A percentile compares a stretch with the other conserved stretches of the same genome.
Conservation (phyloP, 805 yeast genomes). For the Ogataea haglerorum region DNA sequence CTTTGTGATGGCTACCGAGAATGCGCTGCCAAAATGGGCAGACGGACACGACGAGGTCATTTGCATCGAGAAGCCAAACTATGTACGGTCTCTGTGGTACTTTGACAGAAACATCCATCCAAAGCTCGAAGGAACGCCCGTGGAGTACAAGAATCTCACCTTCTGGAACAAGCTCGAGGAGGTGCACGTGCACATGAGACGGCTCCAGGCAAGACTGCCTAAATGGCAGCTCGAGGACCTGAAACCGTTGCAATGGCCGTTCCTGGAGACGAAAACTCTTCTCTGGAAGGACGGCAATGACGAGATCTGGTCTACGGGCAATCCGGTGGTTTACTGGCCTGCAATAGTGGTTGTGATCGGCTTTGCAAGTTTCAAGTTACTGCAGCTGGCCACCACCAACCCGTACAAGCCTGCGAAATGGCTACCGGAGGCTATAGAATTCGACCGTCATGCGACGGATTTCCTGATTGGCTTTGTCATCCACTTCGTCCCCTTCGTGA, state of each 20-base stretch:
- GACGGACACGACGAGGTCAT: slow-evolving; percentile 82
- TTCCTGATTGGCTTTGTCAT: slow-evolving; percentile 54
- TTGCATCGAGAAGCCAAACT: slow-evolving; percentile 73
- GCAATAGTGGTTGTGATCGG: slow-evolving; percentile 35
- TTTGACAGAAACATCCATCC: slow-evolving; percentile 67
- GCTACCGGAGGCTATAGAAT: slow-evolving; percentile 10
- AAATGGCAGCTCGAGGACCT: slow-evolving; percentile 49
- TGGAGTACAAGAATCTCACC: slow-evolving; percentile 32
- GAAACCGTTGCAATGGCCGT: slow-evolving; percentile 64
- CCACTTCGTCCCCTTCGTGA: slow-evolving; percentile 55
- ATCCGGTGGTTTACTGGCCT: slow-evolving; percentile 53
- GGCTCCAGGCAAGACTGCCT: slow-evolving; percentile 43
- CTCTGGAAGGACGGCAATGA: slow-evolving; percentile 46
- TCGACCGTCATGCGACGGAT: slow-evolving; percentile 31
- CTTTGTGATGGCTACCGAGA: slow-evolving; percentile 66
- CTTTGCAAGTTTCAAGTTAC: slow-evolving; percentile 13
- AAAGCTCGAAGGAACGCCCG: slow-evolving; percentile 34
- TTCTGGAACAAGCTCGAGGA: slow-evolving; percentile 53
- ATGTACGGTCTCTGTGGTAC: slow-evolving; percentile 67
- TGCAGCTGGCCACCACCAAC: slow-evolving; percentile 17
- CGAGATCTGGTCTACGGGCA: slow-evolving; percentile 61
- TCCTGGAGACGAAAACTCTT: slow-evolving; percentile 53
- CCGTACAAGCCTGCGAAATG: slow-evolving; percentile 15
- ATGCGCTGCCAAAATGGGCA: slow-evolving; percentile 78
- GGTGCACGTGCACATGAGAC: slow-evolving; percentile 55